These are phyloP conservation scores for Mycena citricolor DNA, from an alignment of 1,284 basidiomycete genomes.

Conservation along the genomic window DNA sequence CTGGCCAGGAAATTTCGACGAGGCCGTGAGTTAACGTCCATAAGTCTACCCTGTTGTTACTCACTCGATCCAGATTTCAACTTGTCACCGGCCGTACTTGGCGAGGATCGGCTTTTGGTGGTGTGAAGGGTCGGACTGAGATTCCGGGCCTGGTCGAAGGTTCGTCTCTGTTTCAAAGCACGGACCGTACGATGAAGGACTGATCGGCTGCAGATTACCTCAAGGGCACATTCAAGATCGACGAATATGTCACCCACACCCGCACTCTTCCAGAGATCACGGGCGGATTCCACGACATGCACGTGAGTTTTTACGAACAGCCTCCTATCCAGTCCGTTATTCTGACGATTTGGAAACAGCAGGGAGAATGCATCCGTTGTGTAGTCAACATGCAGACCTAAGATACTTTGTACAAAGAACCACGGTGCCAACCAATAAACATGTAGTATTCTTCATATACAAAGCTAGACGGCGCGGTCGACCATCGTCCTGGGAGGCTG, in stretches of 20 bases:
- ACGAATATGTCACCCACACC: conserved; percentile 88
- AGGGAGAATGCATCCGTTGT: conserved; percentile 90
- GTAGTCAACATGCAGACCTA: conserved; percentile 69
- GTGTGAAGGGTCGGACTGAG: conserved; percentile 97
- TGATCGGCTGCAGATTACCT: conserved; percentile 68
- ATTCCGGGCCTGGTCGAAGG: conserved; percentile 87
- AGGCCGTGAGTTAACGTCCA: conserved; percentile 69
- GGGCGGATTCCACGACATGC: conserved; percentile 93
- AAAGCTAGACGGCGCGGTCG: conserved; percentile 47
- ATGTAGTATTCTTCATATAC: conserved; percentile 1
- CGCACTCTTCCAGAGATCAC: conserved; percentile 80
- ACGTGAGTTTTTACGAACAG: conserved; percentile 56
- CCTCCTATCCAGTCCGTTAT: neutral
- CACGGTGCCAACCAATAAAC: conserved; percentile 1
- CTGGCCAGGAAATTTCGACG: conserved; percentile 97
- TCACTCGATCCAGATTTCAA: conserved; percentile 60
- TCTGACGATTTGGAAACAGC: conserved; percentile 44
- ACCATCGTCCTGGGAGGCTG: conserved; percentile 42
- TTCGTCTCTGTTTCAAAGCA: conserved; percentile 28
- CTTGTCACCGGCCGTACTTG: conserved; percentile 88
- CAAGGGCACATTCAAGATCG: conserved; percentile 73
- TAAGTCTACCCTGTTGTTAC: neutral
- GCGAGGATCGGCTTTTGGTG: conserved; percentile 96
- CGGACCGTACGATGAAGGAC: too few relatives aligned
- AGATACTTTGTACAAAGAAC: conserved; percentile 4